Evolutionary conservation across 805 yeast genomes (phyloP).

Genomic region (Wickerhamiella azyma): DNA sequence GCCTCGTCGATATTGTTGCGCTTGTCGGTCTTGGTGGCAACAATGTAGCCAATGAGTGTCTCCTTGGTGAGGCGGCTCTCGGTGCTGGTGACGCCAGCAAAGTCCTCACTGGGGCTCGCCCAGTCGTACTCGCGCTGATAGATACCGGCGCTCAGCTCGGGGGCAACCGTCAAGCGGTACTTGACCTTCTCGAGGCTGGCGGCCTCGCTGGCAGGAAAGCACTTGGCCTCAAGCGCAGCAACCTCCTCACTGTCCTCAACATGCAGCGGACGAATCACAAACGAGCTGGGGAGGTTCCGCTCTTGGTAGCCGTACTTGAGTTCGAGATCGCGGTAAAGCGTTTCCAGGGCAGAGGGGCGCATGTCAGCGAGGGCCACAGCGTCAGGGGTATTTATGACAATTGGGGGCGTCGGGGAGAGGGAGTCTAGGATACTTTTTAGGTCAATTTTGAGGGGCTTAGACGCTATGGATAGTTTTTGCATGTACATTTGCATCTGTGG

Average conservation of each 20-base stretch:
- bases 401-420: no score
- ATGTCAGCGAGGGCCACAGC: constrained; percentile 10
- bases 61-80: constrained; percentile 29
- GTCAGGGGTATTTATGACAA: background rate
- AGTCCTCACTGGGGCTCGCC: constrained; percentile 18
- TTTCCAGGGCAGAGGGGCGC: constrained; percentile 21
- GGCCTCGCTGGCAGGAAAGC: constrained; percentile 61
- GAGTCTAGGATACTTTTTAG: no score
- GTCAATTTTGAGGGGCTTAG: background rate
- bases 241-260: constrained; percentile 57
- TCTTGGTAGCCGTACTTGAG: constrained; percentile 16
- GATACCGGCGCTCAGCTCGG: constrained; percentile 81
- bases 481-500: no score
- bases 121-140: constrained; percentile 35
- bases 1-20: constrained; percentile 40
- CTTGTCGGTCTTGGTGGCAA: constrained; percentile 53
- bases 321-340: constrained; percentile 19
- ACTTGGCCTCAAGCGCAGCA: constrained; percentile 44
- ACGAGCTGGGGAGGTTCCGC: constrained; percentile 36
- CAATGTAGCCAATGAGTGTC: constrained; percentile 62
- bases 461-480: background rate
- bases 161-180: constrained; percentile 69
- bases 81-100: constrained; percentile 22
- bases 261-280: constrained; percentile 65
- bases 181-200: constrained; percentile 46